Evolutionary conservation across 2,329 filamentous ascomycete species (phyloP), one percentile per base, ranked within the genome.

Genomic region (Dendrostoma leiphaemia): DNA sequence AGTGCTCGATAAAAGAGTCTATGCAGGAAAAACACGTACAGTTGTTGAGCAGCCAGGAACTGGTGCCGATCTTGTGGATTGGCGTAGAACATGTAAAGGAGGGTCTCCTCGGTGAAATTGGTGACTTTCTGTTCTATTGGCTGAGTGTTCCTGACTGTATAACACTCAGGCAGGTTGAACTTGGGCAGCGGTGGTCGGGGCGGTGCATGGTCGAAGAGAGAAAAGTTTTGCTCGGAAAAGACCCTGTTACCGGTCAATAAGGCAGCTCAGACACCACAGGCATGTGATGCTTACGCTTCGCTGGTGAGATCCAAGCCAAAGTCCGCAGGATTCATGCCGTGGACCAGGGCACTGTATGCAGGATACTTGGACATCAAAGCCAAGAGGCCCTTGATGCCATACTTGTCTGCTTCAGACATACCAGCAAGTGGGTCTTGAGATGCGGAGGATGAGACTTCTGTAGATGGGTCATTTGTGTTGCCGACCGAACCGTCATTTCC

Each of bases 81-180:
- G 68, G 81, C 85, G 67, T 88, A 87, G 64, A 88, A 88, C 60
- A 88, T 87, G 78, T 82, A 86, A 67, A 88, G 83, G 45, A 88
- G 70, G 0, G 84, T 86, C 68, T 88, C 84, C 59, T 88, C 84
- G 60, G 86, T 86, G 68, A 88, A 86, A 59, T 79, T 85, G 37
- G 75, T 74, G 46, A 87, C 84, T 67, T 87, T 87, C 61, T 77
- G 82, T 58, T 86, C 82, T 49, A 88, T 79, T 3, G 82, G 77
- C 60, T 85, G 82, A 24, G 86, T 82, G 58, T 88, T 88, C 58
- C 78, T 83, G 31, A 88, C 84, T 50, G 78, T 80, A 64, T 88
- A 88, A 67, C 84, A 88, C 43, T 88, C 84, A 0, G 84, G 84
- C 28, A 87, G 69, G 12, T 75, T 76, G 58, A 80, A 83, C 53